Percentiles rank a stretch among this genome's conserved stretches.
phyloP scores from a whole-genome alignment of 345 rosid species.

The Populus deltoides region DNA sequence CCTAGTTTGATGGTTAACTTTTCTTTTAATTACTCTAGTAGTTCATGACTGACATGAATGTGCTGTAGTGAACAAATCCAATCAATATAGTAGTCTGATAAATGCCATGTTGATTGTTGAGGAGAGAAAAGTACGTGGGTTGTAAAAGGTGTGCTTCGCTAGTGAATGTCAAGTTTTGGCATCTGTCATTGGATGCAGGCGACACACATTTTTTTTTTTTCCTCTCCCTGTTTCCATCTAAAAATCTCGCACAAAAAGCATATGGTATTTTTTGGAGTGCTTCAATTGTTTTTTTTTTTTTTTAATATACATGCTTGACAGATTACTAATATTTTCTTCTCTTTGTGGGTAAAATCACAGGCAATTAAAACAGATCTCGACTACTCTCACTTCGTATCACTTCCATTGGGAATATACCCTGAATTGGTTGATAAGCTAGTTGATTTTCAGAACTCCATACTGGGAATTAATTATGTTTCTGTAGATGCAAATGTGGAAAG shows the following conservation, averaged over 20 bases:
- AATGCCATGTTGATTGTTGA: not conserved
- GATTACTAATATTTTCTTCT: not conserved
- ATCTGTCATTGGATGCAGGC: not conserved
- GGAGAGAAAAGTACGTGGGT: not conserved
- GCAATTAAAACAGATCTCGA: conserved; percentile 57
- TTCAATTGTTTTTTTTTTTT: not conserved
- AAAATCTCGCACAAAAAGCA: not conserved
- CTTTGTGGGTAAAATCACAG: conserved; percentile 33
- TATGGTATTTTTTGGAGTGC: not conserved
- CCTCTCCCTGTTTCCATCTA: not conserved
- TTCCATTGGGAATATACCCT: conserved; percentile 82
- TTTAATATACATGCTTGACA: not conserved
- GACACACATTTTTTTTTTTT: not conserved
- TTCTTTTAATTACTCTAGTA: not conserved
- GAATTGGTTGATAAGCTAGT: conserved; percentile 72
- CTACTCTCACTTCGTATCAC: conserved; percentile 86
- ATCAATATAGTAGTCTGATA: not conserved
- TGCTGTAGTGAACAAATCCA: not conserved
- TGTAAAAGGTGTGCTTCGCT: not conserved
- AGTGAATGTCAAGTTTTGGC: not conserved
- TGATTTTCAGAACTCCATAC: conserved; percentile 62
- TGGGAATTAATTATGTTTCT: conserved; percentile 34
- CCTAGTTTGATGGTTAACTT: not conserved
- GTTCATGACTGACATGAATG: not conserved
- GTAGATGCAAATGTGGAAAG: conserved; percentile 28